phyloP scores from a whole-genome alignment of 1,284 basidiomycete species.

The Retiboletus fuscus region DNA sequence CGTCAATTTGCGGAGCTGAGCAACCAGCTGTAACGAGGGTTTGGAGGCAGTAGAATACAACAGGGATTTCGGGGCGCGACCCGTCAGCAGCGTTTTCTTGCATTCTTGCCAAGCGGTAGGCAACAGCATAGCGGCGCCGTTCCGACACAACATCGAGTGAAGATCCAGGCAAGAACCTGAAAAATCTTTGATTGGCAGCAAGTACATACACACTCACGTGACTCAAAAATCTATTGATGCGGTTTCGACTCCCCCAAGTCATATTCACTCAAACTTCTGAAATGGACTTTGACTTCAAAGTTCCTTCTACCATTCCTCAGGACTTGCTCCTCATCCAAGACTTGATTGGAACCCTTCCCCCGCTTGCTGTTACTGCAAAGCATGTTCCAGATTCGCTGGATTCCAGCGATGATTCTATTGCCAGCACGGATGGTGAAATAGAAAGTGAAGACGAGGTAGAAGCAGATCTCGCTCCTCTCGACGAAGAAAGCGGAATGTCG shows the following conservation, averaged over 20 bases:
- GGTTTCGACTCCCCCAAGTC: not conserved
- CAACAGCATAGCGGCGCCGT: constrained; percentile 22
- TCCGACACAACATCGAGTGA: not conserved
- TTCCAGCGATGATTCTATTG: constrained; percentile 57
- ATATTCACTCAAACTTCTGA: not conserved
- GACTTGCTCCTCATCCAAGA: constrained; percentile 79
- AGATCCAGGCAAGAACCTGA: not conserved
- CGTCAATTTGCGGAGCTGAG: constrained; percentile 84
- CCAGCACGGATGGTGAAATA: constrained; percentile 62
- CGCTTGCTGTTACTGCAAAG: constrained; percentile 25
- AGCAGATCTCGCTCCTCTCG: constrained; percentile 60
- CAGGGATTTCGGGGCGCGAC: constrained; percentile 11
- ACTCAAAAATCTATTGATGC: constrained; percentile 25
- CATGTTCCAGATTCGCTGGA: constrained; percentile 20
- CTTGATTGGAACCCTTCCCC: constrained; percentile 59
- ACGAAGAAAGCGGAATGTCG: constrained; percentile 52
- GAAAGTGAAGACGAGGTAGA: constrained; percentile 79
- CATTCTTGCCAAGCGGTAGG: constrained; percentile 21
- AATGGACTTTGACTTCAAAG: constrained; percentile 61
- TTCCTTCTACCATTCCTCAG: constrained; percentile 72
- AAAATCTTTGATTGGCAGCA: not conserved
- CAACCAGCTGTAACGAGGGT: constrained; percentile 80
- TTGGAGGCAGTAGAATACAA: constrained; percentile 58
- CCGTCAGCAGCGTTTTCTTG: constrained; percentile 34
- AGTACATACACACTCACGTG: constrained; percentile 33